These are phyloP conservation scores for Cardiospermum halicacabum DNA, from an alignment of 345 rosid genomes.

Conservation along the genomic window DNA sequence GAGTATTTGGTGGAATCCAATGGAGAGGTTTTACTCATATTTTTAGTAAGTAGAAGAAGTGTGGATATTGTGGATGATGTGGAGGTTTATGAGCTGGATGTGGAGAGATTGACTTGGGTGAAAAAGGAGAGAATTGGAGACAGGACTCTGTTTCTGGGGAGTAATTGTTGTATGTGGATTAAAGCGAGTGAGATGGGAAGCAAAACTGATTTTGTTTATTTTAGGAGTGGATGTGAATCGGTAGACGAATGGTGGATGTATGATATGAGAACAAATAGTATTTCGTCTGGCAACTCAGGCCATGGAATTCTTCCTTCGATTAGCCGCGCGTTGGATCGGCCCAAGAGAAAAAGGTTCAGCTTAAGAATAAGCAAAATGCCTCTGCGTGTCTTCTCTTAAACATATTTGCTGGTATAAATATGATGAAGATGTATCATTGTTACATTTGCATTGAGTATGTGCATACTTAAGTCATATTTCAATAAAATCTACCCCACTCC, in stretches of 20 bases:
- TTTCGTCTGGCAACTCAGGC: not conserved
- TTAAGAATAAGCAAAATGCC: too few species aligned
- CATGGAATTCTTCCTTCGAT: not conserved
- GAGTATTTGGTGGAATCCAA: conserved; percentile 31
- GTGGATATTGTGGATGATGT: conserved; percentile 20
- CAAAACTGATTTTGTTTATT: conserved; percentile 16
- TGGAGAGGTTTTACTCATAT: conserved; percentile 21
- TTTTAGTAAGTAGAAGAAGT: conserved; percentile 18
- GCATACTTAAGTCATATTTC: too few species aligned
- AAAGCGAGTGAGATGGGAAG: conserved; percentile 17
- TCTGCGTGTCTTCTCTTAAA: too few species aligned
- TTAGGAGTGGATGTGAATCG: not conserved
- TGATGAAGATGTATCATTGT: too few species aligned
- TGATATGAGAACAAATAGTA: not conserved
- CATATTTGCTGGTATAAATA: too few species aligned
- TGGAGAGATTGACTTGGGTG: conserved; percentile 11
- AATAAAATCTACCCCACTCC: too few species aligned
- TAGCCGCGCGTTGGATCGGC: not conserved
- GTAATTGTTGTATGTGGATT: conserved; percentile 23
- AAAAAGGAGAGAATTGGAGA: conserved; percentile 17
- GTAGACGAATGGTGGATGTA: not conserved
- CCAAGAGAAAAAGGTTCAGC: not conserved
- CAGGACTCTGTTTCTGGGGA: conserved; percentile 20
- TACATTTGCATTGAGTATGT: too few species aligned
- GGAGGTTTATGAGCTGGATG: conserved; percentile 21